Conservation (phyloP, 2,329 filamentous ascomycete species). For the Exophiala sp. region DNA sequence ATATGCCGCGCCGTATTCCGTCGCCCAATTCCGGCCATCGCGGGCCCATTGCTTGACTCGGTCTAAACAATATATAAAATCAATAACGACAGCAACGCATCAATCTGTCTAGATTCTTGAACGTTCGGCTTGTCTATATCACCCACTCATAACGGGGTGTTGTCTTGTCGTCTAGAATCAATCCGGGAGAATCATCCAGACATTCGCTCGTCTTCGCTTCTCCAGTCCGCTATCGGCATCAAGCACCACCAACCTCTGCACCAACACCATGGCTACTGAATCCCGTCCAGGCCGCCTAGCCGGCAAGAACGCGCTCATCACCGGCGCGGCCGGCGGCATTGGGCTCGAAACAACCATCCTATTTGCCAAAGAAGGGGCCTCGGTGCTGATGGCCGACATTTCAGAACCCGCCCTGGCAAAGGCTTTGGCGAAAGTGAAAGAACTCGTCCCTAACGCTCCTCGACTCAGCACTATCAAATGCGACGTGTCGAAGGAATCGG, state of each 20-base stretch:
- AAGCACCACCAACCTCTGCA: background rate
- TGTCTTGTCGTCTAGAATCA: too few relatives aligned
- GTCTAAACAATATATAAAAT: too few relatives aligned
- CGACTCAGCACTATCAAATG: constrained; percentile 49
- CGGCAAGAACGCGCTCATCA: constrained; percentile 55
- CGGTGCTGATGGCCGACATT: constrained; percentile 78
- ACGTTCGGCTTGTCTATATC: too few relatives aligned
- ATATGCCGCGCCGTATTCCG: background rate
- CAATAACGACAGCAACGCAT: too few relatives aligned
- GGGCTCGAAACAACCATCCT: constrained; percentile 87
- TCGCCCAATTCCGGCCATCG: background rate
- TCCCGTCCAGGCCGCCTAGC: constrained; percentile 45
- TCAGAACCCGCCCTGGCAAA: constrained; percentile 70
- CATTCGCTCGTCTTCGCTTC: too few relatives aligned
- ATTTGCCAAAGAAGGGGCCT: constrained; percentile 82
- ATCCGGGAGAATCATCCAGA: too few relatives aligned
- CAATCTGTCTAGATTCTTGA: too few relatives aligned
- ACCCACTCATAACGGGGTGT: too few relatives aligned
- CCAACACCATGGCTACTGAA: constrained; percentile 12
- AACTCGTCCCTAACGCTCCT: constrained; percentile 58
- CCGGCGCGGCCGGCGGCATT: constrained; percentile 61
- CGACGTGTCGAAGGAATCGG: constrained; percentile 80
- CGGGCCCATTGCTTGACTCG: background rate
- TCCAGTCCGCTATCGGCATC: too few relatives aligned
- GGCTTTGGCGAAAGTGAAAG: constrained; percentile 66